Evolutionary conservation across 176 grass and related monocot genomes (phyloP).

Genomic region (Eleusine indica): DNA sequence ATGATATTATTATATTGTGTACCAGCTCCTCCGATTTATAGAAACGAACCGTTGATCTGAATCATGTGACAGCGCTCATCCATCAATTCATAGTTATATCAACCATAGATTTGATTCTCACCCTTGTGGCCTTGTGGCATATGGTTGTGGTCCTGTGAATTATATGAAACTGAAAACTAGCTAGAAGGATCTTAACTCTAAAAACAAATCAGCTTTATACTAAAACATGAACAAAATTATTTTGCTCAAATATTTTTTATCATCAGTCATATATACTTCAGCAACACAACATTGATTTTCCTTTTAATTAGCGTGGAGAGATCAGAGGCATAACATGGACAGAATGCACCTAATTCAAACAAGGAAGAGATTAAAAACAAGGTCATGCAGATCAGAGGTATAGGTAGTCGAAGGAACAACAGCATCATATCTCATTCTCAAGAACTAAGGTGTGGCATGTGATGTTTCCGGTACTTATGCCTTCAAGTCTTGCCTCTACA

Average conservation of each 20-base stretch:
- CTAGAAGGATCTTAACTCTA: not conserved
- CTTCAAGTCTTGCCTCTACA: constrained; percentile 17
- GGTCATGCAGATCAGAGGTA: not conserved
- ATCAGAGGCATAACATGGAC: not conserved
- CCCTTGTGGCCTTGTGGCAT: constrained; percentile 10
- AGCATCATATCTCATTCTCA: not conserved
- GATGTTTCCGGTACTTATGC: not conserved
- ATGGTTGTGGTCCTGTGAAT: not conserved
- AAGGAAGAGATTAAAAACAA: not conserved
- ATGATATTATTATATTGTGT: not conserved
- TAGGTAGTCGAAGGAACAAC: not conserved
- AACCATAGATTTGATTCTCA: not conserved
- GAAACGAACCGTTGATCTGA: not conserved
- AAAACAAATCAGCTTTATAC: not conserved
- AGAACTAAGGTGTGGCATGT: constrained; percentile 30
- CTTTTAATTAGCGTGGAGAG: not conserved
- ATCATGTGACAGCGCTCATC: constrained; percentile 18
- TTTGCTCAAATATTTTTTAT: not conserved
- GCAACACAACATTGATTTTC: not conserved
- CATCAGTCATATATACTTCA: not conserved
- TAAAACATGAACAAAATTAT: not conserved
- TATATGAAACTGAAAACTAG: not conserved
- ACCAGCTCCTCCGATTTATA: not conserved
- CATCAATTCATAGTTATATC: constrained; percentile 6
- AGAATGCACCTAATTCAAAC: not conserved